Base-by-base conservation (phyloP, 2,329 filamentous ascomycete genomes). In the Diaporthe sp. region DNA sequence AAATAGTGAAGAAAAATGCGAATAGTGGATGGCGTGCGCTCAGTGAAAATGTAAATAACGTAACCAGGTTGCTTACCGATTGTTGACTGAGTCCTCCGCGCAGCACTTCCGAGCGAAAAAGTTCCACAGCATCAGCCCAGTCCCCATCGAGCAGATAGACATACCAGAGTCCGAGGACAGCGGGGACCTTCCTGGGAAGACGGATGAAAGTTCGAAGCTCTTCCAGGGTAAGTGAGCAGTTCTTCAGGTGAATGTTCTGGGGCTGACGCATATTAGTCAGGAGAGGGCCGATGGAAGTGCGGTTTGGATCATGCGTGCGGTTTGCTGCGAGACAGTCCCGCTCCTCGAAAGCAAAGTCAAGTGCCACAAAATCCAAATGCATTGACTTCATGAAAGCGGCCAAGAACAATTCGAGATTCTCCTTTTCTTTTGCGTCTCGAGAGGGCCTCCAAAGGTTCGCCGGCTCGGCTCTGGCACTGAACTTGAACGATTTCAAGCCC, bases 91-190 rank as follows among this genome's bases (percentile, higher is more conserved):
- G 46, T 28, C 12, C 13, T 12, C 62, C 62, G 8, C 62, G 15
- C 22, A 37, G 46, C 22, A 68, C 46, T 39, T 19, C 13, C 12
- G 12, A 9, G 15, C 46, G 62, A 12, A 53, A 31, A 15, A 68
- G 12, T 39, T 53, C 62, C 31, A 68, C 46, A 10, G 22, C 62
- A 17, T 68, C 62, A 17, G 62, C 62, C 31, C 62, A 68, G 13
- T 31, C 13, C 28, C 62, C 62, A 53, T 51, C 46, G 13, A 53
- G 62, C 31, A 68, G 28, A 9, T 53, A 68, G 46, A 68, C 62
- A 39, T 53, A 25, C 46, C 46, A 53, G 13, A 68, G 62, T 4
- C 62, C 62, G 22, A 68, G 7, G 31, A 39, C 34, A n/a, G n/a
- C 22, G 15, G 31, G 46, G 4, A 13, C 17, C 31, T 25, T 39